These are phyloP conservation scores for Podospora sp. DNA, from an alignment of 495 filamentous ascomycete species.

Conservation along the genomic window DNA sequence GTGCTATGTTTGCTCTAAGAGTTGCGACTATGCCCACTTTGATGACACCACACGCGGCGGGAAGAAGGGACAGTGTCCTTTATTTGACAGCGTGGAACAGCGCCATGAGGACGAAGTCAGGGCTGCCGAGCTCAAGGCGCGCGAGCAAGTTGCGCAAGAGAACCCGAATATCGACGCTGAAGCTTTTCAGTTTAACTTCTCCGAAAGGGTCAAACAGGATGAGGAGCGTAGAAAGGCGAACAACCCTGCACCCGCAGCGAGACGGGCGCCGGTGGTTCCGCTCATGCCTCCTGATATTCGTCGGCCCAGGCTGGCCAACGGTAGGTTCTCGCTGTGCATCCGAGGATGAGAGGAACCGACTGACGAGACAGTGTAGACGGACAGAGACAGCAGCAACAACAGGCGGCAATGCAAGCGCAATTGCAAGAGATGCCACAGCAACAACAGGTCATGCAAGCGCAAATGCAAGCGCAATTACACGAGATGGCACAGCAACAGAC, in stretches of 20 bases:
- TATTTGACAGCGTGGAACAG: conserved; percentile 64
- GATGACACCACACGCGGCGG: conserved; percentile 50
- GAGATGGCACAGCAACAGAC: too few species aligned
- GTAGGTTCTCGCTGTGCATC: too few species aligned
- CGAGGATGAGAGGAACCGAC: too few species aligned
- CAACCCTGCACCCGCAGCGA: background rate
- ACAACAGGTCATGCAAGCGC: too few species aligned
- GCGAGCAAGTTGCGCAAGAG: conserved; percentile 57
- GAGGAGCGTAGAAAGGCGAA: conserved; percentile 21
- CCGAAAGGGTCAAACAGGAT: conserved; percentile 55
- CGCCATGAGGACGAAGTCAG: conserved; percentile 68
- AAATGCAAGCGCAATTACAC: too few species aligned
- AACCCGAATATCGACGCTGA: conserved; percentile 63
- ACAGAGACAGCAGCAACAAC: too few species aligned
- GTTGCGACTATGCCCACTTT: conserved; percentile 56
- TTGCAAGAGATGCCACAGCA: background rate
- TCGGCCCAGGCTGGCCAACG: too few species aligned
- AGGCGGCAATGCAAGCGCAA: too few species aligned
- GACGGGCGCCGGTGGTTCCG: background rate
- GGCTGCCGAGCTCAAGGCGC: conserved; percentile 62
- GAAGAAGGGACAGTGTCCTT: conserved; percentile 58
- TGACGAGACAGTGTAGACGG: too few species aligned
- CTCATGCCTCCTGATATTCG: background rate
- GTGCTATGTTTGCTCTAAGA: conserved; percentile 75
- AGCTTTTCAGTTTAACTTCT: conserved; percentile 60